A percentile compares a stretch with the other conserved stretches of the same genome.
Evolutionary conservation across 2,329 filamentous ascomycete genomes (phyloP).

Genomic region (Colletotrichum gloeosporioides): DNA sequence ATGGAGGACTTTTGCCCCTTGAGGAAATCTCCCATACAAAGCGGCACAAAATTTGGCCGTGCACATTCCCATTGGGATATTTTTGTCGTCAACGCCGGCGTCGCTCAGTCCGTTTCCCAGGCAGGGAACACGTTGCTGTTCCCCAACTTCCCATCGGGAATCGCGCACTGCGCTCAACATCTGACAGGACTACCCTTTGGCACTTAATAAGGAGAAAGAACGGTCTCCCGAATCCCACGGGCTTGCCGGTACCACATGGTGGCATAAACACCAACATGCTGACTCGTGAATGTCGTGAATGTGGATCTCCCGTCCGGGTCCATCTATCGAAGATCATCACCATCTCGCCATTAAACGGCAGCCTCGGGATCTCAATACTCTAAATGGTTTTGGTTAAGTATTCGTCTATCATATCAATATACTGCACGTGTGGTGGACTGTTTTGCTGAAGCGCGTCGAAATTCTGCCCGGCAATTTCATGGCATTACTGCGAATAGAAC

Average conservation of each 20-base stretch:
- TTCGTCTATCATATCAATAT: background rate
- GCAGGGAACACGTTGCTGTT: background rate
- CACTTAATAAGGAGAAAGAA: background rate
- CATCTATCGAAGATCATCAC: background rate
- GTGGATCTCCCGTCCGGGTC: background rate
- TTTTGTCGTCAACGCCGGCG: background rate
- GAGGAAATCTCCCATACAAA: background rate
- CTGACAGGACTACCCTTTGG: background rate
- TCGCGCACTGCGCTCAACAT: background rate
- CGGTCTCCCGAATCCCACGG: background rate
- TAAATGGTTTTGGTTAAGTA: background rate
- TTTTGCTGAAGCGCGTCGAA: background rate
- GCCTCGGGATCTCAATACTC: background rate
- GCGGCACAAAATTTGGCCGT: background rate
- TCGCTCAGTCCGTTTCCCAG: background rate
- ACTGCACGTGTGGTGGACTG: background rate
- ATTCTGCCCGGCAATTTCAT: background rate
- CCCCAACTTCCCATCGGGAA: background rate
- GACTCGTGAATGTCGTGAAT: background rate
- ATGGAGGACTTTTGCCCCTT: background rate
- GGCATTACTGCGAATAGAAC: background rate
- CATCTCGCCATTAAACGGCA: background rate
- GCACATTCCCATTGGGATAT: background rate
- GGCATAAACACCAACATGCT: background rate
- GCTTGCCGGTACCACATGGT: background rate